Evolutionary conservation across 306 rosid species (phyloP).

Genomic region (Canavalia ensiformis): DNA sequence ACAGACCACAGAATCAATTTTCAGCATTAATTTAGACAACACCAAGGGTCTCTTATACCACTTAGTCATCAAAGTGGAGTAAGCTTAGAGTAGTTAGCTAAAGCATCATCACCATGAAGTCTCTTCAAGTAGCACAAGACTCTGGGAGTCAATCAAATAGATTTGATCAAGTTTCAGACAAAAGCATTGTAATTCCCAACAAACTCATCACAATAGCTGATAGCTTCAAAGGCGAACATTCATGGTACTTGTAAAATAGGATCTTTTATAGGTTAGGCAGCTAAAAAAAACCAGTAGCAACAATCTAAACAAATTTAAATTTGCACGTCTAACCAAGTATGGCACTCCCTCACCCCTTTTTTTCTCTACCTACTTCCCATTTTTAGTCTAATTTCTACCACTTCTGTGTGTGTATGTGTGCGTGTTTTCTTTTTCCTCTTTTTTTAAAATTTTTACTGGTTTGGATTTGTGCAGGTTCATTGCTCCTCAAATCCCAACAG

Average conservation of each 20-base stretch:
- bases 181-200: conserved; percentile 74
- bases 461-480: conserved; percentile 71
- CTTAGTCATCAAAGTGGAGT: conserved; percentile 39
- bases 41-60: conserved; percentile 28
- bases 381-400: conserved; percentile 25
- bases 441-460: conserved; percentile 4
- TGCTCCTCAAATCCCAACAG: conserved; percentile 85
- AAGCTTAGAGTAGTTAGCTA: conserved; percentile 45
- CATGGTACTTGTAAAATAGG: conserved; percentile 62
- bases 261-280: conserved; percentile 27
- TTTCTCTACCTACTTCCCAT: conserved; percentile 22
- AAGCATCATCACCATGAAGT: conserved; percentile 59
- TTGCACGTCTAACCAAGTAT: conserved; percentile 18
- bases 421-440: not conserved
- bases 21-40: conserved; percentile 67
- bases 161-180: conserved; percentile 59
- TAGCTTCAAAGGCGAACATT: conserved; percentile 61
- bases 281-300: not conserved
- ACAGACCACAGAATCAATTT: conserved; percentile 76
- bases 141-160: conserved; percentile 48
- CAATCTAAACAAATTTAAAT: not conserved
- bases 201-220: conserved; percentile 60
- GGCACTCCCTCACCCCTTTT: not conserved
- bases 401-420: conserved; percentile 25
- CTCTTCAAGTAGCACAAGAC: conserved; percentile 57